Evolutionary conservation across 305 asterid species (phyloP), one percentile per base, ranked within the genome.

Genomic region (Solanum hybrid): DNA sequence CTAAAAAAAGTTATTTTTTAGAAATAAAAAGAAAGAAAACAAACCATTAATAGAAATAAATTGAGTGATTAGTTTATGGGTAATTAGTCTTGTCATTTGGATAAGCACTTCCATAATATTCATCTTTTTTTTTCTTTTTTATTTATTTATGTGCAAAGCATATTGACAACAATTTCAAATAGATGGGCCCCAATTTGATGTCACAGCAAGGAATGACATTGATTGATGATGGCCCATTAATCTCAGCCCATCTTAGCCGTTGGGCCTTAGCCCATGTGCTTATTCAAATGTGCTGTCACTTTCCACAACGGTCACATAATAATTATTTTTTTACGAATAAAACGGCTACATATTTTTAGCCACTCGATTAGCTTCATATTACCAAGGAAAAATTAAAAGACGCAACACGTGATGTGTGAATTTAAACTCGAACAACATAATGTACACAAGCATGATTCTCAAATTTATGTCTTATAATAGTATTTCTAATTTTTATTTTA

Each of bases 231-330:
- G 29, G 28, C 46, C 84, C 82, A 14, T 34, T 46, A 11, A 3
- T 2, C 4, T 31, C 28, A 88, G 91, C 26, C 88, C 71, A 7
- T 93, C 67, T 9, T 88, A 90, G 90, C 92, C 91, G 95, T 93
- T 94, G 86, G 90, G 73, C 69, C 86, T 26, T 89, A 83, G 80
- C 67, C 87, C 92, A 90, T 86, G 89, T 90, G 90, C 11, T 11
- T 29, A 64, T 89, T 90, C 88, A 87, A 64, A 86, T 42, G 29
- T 16, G 42, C 40, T 77, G 92, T 92, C 94, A 88, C 90, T 91
- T 87, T 92, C 95, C 85, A 20, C 89, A 93, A 92, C 93, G 94
- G 93, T 91, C 93, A 90, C 89, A 67, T 42, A 39, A 83, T 1
- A 4, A 8, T 16, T 31, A 8, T 2, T 20, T 22, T 5, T n/a